Evolutionary conservation across 805 yeast species (phyloP).

Genomic region (Millerozyma acaciae): DNA sequence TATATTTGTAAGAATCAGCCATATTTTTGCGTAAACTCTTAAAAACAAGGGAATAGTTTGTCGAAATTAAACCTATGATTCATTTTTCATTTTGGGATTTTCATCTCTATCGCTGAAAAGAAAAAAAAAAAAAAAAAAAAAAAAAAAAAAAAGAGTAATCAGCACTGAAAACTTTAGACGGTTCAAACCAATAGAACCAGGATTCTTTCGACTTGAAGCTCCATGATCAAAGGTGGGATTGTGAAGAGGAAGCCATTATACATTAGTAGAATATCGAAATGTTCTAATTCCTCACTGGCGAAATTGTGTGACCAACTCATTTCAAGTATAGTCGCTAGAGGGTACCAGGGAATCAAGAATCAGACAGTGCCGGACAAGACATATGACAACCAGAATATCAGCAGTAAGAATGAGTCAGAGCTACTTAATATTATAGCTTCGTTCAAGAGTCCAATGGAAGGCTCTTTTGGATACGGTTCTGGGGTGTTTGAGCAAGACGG

Average conservation of each 20-base stretch:
- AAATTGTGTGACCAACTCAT: constrained; percentile 17
- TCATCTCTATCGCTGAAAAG: too few species aligned
- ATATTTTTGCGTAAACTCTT: too few species aligned
- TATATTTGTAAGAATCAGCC: constrained; percentile 53
- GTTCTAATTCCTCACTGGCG: not conserved
- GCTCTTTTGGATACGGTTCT: constrained; percentile 91
- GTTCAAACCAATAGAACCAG: too few species aligned
- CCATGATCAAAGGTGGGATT: too few species aligned
- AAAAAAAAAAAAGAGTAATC: too few species aligned
- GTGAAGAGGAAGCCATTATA: not conserved
- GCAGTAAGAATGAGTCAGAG: constrained; percentile 36
- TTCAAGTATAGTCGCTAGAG: constrained; percentile 23
- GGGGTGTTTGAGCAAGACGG: constrained; percentile 78
- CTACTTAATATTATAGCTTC: constrained; percentile 48
- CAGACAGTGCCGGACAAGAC: constrained; percentile 46
- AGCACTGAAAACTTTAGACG: too few species aligned
- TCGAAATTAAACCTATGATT: constrained; percentile 3
- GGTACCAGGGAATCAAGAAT: constrained; percentile 20
- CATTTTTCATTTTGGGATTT: constrained; percentile 1
- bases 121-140: too few species aligned
- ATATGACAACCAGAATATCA: constrained; percentile 56
- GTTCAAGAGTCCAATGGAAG: constrained; percentile 69
- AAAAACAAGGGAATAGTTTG: too few species aligned
- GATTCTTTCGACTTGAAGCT: too few species aligned
- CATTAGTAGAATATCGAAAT: not conserved